Evolutionary conservation across 73 alveolate species (phyloP), one percentile per base, ranked within the genome.

Genomic region (Blepharisma stoltei): DNA sequence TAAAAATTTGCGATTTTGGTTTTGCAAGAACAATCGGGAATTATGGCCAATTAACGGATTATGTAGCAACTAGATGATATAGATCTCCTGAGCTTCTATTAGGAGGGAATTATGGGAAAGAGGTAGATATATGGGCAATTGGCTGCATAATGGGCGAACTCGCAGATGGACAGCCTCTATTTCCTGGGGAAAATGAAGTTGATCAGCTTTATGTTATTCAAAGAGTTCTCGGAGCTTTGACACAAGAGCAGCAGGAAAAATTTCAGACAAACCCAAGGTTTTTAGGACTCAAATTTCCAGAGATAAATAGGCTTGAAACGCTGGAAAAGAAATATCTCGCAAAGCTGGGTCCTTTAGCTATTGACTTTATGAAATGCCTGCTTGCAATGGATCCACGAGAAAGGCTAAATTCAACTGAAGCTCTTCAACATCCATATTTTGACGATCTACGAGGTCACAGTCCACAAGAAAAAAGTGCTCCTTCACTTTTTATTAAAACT

Each of bases 61-160:
- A 84, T 81, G 91, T 80, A 67, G 84, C 88, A 65, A 80, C 91
- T 23, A 43, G 91, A 54, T 81, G 97, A 94, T 91, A 91, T 83
- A 76, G 95, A 50, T 86, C 97, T 20, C 97, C 97, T 0, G 97
- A 91, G 67, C 68, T 91, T 27, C 67, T 91, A 7, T 77, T 91
- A 7, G 94, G 97, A 5, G 81, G 87, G 23, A 79, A 80, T 18
- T 92, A 92, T 79, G 97, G 95, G 25, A 86, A 83, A 48, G 95
- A 76, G 53, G 94, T 91, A 4, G 98, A 92, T 80, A 71, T 82
- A 82, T 92, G 98, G 96, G 96, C 98, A 23, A 89, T 93, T 43
- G 99, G 98, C 18, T 94, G 99, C 80, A 88, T 94, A 45, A 92
- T 94, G 96, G 97, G 98, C 11, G 99, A 94, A 84, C 76, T 94